Conservation (phyloP, 2,329 filamentous ascomycete genomes). For the Graphilbum fragrans region DNA sequence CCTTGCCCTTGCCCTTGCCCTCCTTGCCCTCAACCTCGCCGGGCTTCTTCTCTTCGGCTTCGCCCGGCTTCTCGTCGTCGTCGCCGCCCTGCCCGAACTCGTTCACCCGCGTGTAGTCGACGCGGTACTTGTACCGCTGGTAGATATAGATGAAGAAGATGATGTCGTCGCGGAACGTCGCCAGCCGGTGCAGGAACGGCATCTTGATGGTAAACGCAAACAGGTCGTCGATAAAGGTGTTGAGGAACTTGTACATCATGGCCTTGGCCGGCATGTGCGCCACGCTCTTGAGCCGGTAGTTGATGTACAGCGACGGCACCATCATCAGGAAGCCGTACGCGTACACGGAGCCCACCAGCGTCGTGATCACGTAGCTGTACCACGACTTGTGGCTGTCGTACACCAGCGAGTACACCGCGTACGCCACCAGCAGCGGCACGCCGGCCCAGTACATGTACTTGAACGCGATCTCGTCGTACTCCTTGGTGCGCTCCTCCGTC, state of each 20-base stretch:
- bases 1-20: constrained; percentile 22
- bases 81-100: constrained; percentile 98
- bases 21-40: too few species aligned
- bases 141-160: constrained; percentile 99
- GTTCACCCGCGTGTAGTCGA: constrained; percentile 86
- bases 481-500: constrained; percentile 94
- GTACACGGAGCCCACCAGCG: constrained; percentile 90
- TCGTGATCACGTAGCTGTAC: constrained; percentile 94
- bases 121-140: constrained; percentile 83
- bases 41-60: constrained; percentile 19
- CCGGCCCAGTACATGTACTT: constrained; percentile 89
- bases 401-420: constrained; percentile 79
- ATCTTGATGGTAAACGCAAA: constrained; percentile 99
- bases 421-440: constrained; percentile 79
- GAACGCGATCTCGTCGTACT: constrained; percentile 97
- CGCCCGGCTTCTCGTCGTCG: constrained; percentile 43
- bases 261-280: constrained; percentile 95
- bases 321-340: constrained; percentile 99
- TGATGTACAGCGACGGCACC: constrained; percentile 96
- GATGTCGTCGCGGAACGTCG: constrained; percentile 86
- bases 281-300: constrained; percentile 90
- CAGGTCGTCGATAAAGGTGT: constrained; percentile 97
- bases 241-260: constrained; percentile 97
- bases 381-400: constrained; percentile 96
- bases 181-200: constrained; percentile 84